Percentiles rank a stretch among this genome's conserved stretches.
Conservation (phyloP, 1,284 basidiomycete genomes). For the Stygiomarasmius scandens region DNA sequence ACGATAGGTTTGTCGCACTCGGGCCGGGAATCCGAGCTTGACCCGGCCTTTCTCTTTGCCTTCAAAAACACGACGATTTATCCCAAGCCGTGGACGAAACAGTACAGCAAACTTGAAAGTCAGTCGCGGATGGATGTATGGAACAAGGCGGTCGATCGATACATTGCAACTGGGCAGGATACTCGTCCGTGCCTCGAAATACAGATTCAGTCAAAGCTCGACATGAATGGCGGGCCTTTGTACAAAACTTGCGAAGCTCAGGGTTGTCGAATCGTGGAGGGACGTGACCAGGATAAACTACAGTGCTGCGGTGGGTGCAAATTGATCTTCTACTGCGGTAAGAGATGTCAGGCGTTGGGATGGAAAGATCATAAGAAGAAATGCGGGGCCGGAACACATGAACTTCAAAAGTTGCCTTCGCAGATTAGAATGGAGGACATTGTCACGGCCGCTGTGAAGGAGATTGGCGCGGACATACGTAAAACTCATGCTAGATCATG, state of each 20-base stretch:
- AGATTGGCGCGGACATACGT: too few species aligned
- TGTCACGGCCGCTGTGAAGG: too few species aligned
- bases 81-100: conserved; percentile 1
- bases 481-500: too few species aligned
- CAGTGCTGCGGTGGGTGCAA: not conserved
- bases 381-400: not conserved
- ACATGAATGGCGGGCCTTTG: conserved; percentile 4
- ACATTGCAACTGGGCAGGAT: conserved; percentile 1
- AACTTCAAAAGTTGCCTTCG: not conserved
- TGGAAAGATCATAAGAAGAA: not conserved
- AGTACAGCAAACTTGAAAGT: not conserved
- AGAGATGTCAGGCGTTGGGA: not conserved
- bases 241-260: conserved; percentile 6
- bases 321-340: conserved; percentile 2
- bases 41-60: conserved; percentile 9
- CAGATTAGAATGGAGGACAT: too few species aligned
- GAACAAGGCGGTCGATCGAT: conserved; percentile 1
- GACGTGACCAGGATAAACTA: not conserved
- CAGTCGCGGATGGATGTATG: conserved; percentile 1
- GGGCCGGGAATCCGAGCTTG: not conserved
- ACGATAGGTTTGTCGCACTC: not conserved
- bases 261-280: conserved; percentile 1
- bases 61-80: not conserved
- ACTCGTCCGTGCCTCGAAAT: not conserved
- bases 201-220: conserved; percentile 3